phyloP scores from a whole-genome alignment of 1,284 basidiomycete genomes.

The Ceratobasidium papillatum region DNA sequence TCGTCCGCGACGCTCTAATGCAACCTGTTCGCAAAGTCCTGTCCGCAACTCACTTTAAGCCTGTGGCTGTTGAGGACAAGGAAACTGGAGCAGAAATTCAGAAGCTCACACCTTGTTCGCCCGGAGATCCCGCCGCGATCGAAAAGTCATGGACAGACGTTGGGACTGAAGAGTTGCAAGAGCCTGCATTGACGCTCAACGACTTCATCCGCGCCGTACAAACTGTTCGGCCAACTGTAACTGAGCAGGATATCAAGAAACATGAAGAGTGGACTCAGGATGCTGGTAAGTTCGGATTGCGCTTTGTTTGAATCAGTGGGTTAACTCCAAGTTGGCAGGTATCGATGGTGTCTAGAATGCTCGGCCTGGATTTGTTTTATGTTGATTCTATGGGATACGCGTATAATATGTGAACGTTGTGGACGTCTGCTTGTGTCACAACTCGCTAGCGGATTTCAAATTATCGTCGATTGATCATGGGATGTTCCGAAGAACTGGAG shows the following conservation, averaged over 20 bases:
- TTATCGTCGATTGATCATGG: not conserved
- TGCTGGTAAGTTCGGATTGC: slow-evolving; percentile 57
- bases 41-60: slow-evolving; percentile 94
- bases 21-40: slow-evolving; percentile 98
- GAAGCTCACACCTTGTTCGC: slow-evolving; percentile 89
- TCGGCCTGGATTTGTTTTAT: slow-evolving; percentile 1
- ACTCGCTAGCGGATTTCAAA: not conserved
- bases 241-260: slow-evolving; percentile 85
- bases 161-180: slow-evolving; percentile 87
- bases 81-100: slow-evolving; percentile 62
- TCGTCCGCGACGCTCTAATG: slow-evolving; percentile 98
- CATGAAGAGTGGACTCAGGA: slow-evolving; percentile 95
- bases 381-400: slow-evolving; percentile 10
- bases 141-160: slow-evolving; percentile 96
- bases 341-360: slow-evolving; percentile 22
- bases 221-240: slow-evolving; percentile 89
- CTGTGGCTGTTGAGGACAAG: slow-evolving; percentile 56
- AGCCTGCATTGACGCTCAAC: slow-evolving; percentile 78
- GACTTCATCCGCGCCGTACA: slow-evolving; percentile 91
- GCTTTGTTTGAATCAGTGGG: not conserved
- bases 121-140: slow-evolving; percentile 84
- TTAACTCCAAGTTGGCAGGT: not conserved
- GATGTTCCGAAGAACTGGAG: not conserved
- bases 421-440: not conserved
- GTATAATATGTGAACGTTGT: slow-evolving; percentile 29